Evolutionary conservation across 2,329 filamentous ascomycete genomes (phyloP), one percentile per base, ranked within the genome.

Genomic region (Diaporthe sp.): DNA sequence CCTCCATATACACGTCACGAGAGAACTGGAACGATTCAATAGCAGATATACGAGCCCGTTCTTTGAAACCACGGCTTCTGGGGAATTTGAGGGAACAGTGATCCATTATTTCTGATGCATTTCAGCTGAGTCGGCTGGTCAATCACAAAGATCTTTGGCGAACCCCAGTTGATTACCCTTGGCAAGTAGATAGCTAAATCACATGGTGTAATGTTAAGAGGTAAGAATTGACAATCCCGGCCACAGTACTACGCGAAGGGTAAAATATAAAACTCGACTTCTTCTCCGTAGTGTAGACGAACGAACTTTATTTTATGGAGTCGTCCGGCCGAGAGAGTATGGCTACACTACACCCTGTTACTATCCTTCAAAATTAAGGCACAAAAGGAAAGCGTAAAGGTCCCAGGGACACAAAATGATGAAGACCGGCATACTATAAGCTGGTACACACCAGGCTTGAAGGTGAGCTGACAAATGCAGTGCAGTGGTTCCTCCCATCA

Each of bases 381-480:
- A 42, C 12, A 25, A 22, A 28, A 2, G 17, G 3, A 6, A 6
- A 37, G 22, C 25, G 22, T 4, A 22, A 44, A 63, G 9, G 17
- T 9, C 22, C 39, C 3, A 2, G 17, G 20, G 57, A 6, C 15
- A 39, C 20, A 22, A 5, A 60, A 39, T 58, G 31, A 13, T 13
- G 0, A 42, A 12, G 3, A 25, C 15, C 44, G 10, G n/a, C 13
- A 28, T 20, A 5, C n/a, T 63, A 25, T 28, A 63, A 28, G 10
- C 4, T 5, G 6, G 13, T 20, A 3, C 34, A 8, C 39, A 25
- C 17, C 31, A 31, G 20, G 10, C 4, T n/a, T 42, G 34, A 9
- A 39, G 47, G 31, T 53, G 20, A n/a, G 65, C 65, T 70, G 65
- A 70, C 65, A 42, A 70, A 70, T 70, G n/a, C 31, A 31, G 1